Conservation (phyloP, 2,329 filamentous ascomycete genomes). For the Aspergillus pseudoglaucus region DNA sequence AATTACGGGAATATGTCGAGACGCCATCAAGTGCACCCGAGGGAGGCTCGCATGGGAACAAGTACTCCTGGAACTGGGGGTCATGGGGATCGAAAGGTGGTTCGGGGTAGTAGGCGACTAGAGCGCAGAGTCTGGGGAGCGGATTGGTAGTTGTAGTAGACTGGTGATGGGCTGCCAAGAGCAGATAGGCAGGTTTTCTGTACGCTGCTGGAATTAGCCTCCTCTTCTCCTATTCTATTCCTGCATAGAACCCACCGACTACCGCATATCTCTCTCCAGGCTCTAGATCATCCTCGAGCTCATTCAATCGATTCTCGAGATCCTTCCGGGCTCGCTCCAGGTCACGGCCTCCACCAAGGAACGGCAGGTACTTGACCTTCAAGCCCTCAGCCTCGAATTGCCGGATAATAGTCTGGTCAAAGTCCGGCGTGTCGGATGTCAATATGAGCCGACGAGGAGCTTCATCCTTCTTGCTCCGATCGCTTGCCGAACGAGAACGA, state of each 20-base stretch:
- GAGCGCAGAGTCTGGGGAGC: slow-evolving; percentile 49
- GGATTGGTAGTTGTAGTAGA: slow-evolving; percentile 46
- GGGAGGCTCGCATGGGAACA: slow-evolving; percentile 14
- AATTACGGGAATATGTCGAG: slow-evolving; percentile 18
- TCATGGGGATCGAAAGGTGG: slow-evolving; percentile 3
- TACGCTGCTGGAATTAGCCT: slow-evolving; percentile 43
- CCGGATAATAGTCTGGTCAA: slow-evolving; percentile 47
- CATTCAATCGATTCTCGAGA: slow-evolving; percentile 44
- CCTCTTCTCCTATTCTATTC: neutral
- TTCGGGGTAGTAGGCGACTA: slow-evolving; percentile 53
- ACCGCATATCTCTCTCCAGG: slow-evolving; percentile 53
- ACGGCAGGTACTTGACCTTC: slow-evolving; percentile 49
- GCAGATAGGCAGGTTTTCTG: slow-evolving; percentile 51
- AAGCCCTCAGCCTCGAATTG: slow-evolving; percentile 56
- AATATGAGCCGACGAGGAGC: slow-evolving; percentile 22
- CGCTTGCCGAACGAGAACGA: slow-evolving; percentile 2
- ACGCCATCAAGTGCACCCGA: slow-evolving; percentile 12
- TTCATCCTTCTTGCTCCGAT: slow-evolving; percentile 5
- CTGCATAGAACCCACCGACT: slow-evolving; percentile 42
- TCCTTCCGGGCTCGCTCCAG: slow-evolving; percentile 44
- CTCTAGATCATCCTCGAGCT: slow-evolving; percentile 48
- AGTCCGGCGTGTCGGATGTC: slow-evolving; percentile 30
- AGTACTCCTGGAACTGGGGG: slow-evolving; percentile 21
- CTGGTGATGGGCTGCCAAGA: slow-evolving; percentile 40
- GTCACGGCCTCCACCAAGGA: slow-evolving; percentile 18